A percentile compares a stretch with the other conserved stretches of the same genome.
Evolutionary conservation across 2,329 filamentous ascomycete genomes (phyloP).

Genomic region (Neofusicoccum cordaticola): DNA sequence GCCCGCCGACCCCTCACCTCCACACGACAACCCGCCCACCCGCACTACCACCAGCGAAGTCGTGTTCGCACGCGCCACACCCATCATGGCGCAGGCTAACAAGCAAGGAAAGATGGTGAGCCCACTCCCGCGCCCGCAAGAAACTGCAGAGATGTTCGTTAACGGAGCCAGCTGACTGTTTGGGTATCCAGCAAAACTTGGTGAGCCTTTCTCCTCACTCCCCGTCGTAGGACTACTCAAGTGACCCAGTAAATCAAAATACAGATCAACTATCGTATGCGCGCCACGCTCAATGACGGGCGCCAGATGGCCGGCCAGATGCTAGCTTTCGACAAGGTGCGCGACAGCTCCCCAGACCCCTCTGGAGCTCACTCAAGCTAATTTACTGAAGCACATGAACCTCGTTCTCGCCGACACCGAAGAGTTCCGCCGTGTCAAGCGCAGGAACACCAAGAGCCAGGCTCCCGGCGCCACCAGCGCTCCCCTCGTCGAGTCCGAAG

Average conservation of each 20-base stretch:
- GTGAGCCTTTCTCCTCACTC: constrained; percentile 44
- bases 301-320: constrained; percentile 97
- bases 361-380: not conserved
- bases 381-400: constrained; percentile 83
- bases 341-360: constrained; percentile 3
- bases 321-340: constrained; percentile 96
- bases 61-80: constrained; percentile 42
- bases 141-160: constrained; percentile 55
- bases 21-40: not conserved
- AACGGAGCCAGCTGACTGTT: constrained; percentile 44
- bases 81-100: constrained; percentile 56
- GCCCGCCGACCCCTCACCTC: not conserved
- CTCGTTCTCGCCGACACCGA: constrained; percentile 97
- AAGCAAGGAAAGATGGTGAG: constrained; percentile 99
- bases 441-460: constrained; percentile 71
- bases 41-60: not conserved
- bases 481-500: constrained; percentile 77
- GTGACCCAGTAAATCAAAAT: constrained; percentile 22
- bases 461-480: constrained; percentile 63
- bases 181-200: constrained; percentile 57
- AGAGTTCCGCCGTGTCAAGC: constrained; percentile 90
- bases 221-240: not conserved
- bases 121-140: constrained; percentile 44
- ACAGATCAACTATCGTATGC: constrained; percentile 99
- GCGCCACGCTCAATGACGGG: constrained; percentile 90